Conservation (phyloP, 208 protist genomes). For the Novymonas esmeraldas region DNA sequence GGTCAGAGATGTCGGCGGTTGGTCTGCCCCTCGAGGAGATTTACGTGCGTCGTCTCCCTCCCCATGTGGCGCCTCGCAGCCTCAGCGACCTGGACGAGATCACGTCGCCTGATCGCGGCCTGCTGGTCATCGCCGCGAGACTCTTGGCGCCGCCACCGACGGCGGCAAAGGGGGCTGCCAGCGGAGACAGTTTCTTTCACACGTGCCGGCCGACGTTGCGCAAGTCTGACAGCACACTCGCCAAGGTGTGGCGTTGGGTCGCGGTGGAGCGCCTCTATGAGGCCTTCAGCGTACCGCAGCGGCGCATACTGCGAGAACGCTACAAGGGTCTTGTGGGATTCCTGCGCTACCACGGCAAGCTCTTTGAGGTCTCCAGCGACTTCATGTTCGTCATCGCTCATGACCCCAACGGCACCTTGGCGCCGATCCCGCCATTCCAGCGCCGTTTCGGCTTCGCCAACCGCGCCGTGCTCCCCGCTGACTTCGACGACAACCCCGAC, state of each 20-base stretch:
- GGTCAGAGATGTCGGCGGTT: constrained; percentile 37
- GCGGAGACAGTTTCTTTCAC: constrained; percentile 12
- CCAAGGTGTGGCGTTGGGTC: constrained; percentile 76
- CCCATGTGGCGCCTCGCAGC: constrained; percentile 64
- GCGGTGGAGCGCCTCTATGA: constrained; percentile 69
- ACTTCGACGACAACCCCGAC: constrained; percentile 61
- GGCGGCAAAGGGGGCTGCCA: not conserved
- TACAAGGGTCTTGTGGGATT: constrained; percentile 82
- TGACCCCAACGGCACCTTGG: constrained; percentile 58
- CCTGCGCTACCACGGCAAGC: constrained; percentile 81
- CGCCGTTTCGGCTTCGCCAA: constrained; percentile 61
- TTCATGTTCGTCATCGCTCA: constrained; percentile 82
- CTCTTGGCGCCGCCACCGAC: constrained; percentile 81
- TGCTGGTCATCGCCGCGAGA: constrained; percentile 46
- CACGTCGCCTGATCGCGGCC: constrained; percentile 57
- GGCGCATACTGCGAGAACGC: constrained; percentile 38
- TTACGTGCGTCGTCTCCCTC: constrained; percentile 77
- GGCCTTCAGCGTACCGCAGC: constrained; percentile 50
- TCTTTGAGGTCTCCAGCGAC: constrained; percentile 81
- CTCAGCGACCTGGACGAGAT: constrained; percentile 75
- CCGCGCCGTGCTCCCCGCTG: constrained; percentile 65
- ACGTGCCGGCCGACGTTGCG: not conserved
- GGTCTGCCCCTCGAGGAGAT: constrained; percentile 61
- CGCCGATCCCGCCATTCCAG: constrained; percentile 74
- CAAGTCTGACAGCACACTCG: not conserved